Evolutionary conservation across 1,284 basidiomycete species (phyloP), one percentile per base, ranked within the genome.

Genomic region (Pascua sp.): DNA sequence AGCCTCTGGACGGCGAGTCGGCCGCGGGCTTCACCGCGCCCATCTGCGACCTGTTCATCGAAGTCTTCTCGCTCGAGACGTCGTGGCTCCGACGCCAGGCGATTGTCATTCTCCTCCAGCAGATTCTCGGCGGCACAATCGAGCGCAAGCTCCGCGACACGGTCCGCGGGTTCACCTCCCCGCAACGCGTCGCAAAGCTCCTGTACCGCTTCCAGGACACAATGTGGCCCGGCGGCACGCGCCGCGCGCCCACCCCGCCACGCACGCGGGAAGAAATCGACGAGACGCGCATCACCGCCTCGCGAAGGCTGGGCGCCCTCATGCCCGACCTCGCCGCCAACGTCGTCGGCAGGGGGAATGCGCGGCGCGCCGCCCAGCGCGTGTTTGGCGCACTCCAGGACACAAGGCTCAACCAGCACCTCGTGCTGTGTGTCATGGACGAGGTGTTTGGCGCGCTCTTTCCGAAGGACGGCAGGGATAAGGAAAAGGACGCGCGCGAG

Each of bases 21-120:
- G 89, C 86, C 57, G 83, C 85, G n/a, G 84, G 83, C 2, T 97
- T 98, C 75, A 92, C 91, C 1, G 87, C 87, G 1, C 93, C 95
- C 0, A 96, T 98, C 55, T 96, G 92, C 68, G 93, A 98, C 70
- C 80, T 98, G 36, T 82, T 97, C 42, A 82, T 97, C 53, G 90
- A 93, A 18, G 81, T 97, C 9, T 98, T 98, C 65, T 92, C 97
- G 75, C 83, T 98, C 24, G 91, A 91, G 80, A 89, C 90, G 75
- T 90, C 94, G 68, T 98, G 95, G 95, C 80, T 98, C 38, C 82
- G 94, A 51, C 82, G 91, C n/a, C 94, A 97, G 74, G 94, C 95
- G 1, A 91, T 97, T 64, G 89, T 97, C 12, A 91, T 98, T 55
- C 91, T 98, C 59, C 79, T 98, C 48, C 95, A 98, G 75, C 94